These are phyloP conservation scores for Lentinula sp. DNA, from an alignment of 768 basidiomycete genomes.

Conservation along the genomic window DNA sequence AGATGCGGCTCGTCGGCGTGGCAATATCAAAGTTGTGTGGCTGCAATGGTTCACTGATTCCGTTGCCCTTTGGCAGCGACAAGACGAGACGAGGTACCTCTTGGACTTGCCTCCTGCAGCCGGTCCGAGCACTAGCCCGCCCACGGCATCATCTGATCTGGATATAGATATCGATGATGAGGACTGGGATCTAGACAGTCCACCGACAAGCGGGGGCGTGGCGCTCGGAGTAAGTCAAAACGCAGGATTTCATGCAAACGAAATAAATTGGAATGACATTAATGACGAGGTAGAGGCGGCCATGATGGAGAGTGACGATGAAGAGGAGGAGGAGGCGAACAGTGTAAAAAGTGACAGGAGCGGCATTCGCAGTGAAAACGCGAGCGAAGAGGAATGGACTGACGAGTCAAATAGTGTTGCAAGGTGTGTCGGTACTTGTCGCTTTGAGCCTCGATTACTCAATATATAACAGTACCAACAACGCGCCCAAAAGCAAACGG, in stretches of 20 bases:
- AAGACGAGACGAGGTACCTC: slow-evolving; percentile 74
- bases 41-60: slow-evolving; percentile 87
- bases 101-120: slow-evolving; percentile 52
- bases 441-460: slow-evolving; percentile 15
- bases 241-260: slow-evolving; percentile 40
- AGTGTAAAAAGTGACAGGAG: slow-evolving; percentile 31
- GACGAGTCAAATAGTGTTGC: slow-evolving; percentile 43
- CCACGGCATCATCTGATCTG: slow-evolving; percentile 56
- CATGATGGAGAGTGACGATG: slow-evolving; percentile 75
- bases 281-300: slow-evolving; percentile 86
- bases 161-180: slow-evolving; percentile 57
- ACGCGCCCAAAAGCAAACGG: slow-evolving; percentile 46
- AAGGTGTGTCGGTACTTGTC: slow-evolving; percentile 26
- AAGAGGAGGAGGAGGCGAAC: slow-evolving; percentile 34
- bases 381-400: slow-evolving; percentile 49
- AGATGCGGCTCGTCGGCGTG: slow-evolving; percentile 70
- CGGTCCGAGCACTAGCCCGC: slow-evolving; percentile 28
- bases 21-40: slow-evolving; percentile 81
- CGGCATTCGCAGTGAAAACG: slow-evolving; percentile 36
- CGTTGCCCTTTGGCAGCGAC: slow-evolving; percentile 79
- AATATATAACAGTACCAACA: slow-evolving; percentile 25
- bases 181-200: slow-evolving; percentile 46
- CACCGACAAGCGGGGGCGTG: not conserved
- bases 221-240: slow-evolving; percentile 3
- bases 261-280: slow-evolving; percentile 78